phyloP scores from a whole-genome alignment of 2,329 filamentous ascomycete species.

The Paecilomyces variotii region DNA sequence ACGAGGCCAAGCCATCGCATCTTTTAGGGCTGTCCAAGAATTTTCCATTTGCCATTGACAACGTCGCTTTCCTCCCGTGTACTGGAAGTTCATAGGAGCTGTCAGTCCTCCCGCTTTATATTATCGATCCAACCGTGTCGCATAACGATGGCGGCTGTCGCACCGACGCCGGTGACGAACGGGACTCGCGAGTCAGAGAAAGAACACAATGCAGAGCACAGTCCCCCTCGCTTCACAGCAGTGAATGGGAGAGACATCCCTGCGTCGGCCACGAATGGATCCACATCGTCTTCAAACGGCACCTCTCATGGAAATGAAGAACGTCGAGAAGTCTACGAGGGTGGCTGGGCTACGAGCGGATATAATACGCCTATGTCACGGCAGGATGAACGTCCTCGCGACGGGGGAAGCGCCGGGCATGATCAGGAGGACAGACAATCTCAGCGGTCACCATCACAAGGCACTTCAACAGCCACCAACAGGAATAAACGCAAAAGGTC shows the following conservation, averaged over 20 bases:
- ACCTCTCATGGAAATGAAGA: slow-evolving; percentile 13
- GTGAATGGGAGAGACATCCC: slow-evolving; percentile 35
- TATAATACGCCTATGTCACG: slow-evolving; percentile 15
- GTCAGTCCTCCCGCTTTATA: neutral
- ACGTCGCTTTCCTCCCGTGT: neutral
- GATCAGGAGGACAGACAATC: slow-evolving; percentile 17
- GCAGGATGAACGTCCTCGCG: slow-evolving; percentile 40
- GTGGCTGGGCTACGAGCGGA: slow-evolving; percentile 10
- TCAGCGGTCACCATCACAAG: slow-evolving; percentile 17
- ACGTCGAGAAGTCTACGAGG: slow-evolving; percentile 11
- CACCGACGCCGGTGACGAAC: slow-evolving; percentile 24
- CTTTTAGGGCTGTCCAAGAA: neutral
- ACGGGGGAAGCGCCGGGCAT: slow-evolving; percentile 35
- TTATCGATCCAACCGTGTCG: neutral
- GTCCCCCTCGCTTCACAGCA: slow-evolving; percentile 38
- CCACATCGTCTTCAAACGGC: slow-evolving; percentile 6
- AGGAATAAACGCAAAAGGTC: slow-evolving; percentile 64
- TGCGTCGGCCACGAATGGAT: slow-evolving; percentile 7
- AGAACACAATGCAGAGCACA: slow-evolving; percentile 30
- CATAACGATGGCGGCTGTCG: slow-evolving; percentile 26
- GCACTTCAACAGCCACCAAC: slow-evolving; percentile 10
- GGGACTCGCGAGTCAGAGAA: slow-evolving; percentile 25
- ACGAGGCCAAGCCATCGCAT: neutral
- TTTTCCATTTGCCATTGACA: neutral
- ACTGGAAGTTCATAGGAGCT: neutral